A percentile compares a stretch with the other conserved stretches of the same genome.
These are phyloP conservation scores for Ramaria sp. DNA, from an alignment of 768 basidiomycete genomes.

Conservation along the genomic window DNA sequence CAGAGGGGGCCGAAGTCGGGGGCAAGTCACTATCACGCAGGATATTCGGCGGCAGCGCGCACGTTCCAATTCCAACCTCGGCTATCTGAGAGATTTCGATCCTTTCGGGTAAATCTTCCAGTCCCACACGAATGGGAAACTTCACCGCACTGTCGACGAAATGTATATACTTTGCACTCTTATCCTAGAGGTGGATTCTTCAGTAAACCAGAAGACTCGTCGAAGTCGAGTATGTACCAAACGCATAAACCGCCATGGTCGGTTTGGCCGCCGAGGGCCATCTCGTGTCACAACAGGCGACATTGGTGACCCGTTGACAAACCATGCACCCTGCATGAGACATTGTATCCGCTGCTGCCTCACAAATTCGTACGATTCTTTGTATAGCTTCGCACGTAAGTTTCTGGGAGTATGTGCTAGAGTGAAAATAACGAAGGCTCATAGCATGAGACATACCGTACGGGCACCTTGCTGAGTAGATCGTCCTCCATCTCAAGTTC, in stretches of 20 bases:
- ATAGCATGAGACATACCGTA: conserved; percentile 44
- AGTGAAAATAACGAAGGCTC: background rate
- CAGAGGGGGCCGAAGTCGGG: conserved; percentile 33
- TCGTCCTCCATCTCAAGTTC: conserved; percentile 86
- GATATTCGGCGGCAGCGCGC: conserved; percentile 47
- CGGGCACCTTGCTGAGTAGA: conserved; percentile 71
- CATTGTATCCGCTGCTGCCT: conserved; percentile 83
- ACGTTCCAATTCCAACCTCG: conserved; percentile 70
- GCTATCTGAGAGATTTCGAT: conserved; percentile 73
- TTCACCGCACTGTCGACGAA: conserved; percentile 75
- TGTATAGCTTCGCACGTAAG: conserved; percentile 74
- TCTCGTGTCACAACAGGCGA: conserved; percentile 26
- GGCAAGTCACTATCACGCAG: conserved; percentile 43
- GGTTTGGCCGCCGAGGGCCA: conserved; percentile 38
- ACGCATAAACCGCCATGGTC: conserved; percentile 82
- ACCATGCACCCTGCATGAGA: conserved; percentile 85
- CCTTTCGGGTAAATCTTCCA: conserved; percentile 81
- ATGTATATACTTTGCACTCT: conserved; percentile 68
- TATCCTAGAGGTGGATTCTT: conserved; percentile 39
- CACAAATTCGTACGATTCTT: conserved; percentile 85
- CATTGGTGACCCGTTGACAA: conserved; percentile 64
- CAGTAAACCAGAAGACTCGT: background rate
- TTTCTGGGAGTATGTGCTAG: conserved; percentile 37
- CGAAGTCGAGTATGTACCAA: conserved; percentile 35
- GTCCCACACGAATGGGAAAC: conserved; percentile 65